Evolutionary conservation across 2,329 filamentous ascomycete species (phyloP).

Genomic region (Paracoccidioides brasiliensis): DNA sequence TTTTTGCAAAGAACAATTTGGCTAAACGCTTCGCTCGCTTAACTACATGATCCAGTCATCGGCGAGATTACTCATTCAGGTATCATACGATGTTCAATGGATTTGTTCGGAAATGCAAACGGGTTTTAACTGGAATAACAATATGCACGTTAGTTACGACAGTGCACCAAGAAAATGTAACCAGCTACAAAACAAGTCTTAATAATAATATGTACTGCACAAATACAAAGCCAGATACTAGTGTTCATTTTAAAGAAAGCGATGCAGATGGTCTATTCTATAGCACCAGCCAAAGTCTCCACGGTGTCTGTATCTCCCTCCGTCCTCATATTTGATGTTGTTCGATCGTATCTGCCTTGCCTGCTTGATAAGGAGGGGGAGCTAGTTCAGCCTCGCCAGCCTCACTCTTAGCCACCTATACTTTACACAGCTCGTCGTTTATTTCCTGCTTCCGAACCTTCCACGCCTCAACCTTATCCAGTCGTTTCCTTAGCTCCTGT

Average conservation of each 20-base stretch:
- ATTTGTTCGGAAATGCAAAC: too few relatives aligned
- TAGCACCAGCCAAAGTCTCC: neutral
- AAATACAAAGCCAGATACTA: too few relatives aligned
- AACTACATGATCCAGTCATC: too few relatives aligned
- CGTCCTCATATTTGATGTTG: neutral
- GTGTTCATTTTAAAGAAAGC: neutral
- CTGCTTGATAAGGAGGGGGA: slow-evolving; percentile 23
- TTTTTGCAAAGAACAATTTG: too few relatives aligned
- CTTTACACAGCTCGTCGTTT: slow-evolving; percentile 60
- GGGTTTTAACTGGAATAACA: too few relatives aligned
- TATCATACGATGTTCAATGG: too few relatives aligned
- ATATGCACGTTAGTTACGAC: too few relatives aligned
- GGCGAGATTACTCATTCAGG: too few relatives aligned
- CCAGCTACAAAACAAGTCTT: neutral
- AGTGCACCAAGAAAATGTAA: neutral
- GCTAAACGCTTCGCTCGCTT: too few relatives aligned
- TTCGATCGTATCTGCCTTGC: slow-evolving; percentile 5
- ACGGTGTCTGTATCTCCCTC: neutral
- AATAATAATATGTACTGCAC: too few relatives aligned
- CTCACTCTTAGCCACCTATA: slow-evolving; percentile 41
- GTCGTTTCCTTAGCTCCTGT: slow-evolving; percentile 63
- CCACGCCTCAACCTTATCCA: slow-evolving; percentile 75
- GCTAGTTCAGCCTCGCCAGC: slow-evolving; percentile 32
- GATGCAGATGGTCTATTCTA: neutral
- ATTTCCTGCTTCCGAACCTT: slow-evolving; percentile 67